These are phyloP conservation scores for Parmales sp. DNA, from an alignment of 108 stramenopile species.

Conservation along the genomic window DNA sequence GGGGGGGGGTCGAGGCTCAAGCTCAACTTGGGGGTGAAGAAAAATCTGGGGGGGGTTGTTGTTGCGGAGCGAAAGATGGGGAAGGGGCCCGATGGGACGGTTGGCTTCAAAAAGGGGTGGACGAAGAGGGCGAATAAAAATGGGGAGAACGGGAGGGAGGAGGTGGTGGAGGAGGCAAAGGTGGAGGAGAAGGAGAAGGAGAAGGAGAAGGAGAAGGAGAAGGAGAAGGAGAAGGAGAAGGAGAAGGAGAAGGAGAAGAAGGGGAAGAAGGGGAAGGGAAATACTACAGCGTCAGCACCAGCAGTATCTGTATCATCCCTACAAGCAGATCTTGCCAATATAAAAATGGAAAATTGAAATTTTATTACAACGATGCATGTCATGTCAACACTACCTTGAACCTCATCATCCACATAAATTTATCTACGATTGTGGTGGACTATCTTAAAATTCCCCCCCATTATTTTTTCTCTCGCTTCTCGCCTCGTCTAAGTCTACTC, in stretches of 20 bases:
- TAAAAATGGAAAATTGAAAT: neutral
- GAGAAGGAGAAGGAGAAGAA: neutral
- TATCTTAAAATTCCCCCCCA: too few species aligned
- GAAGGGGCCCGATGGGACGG: neutral
- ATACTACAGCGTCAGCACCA: too few species aligned
- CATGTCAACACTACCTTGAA: too few species aligned
- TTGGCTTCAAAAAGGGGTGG: neutral
- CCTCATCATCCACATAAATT: too few species aligned
- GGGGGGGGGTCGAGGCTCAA: too few species aligned
- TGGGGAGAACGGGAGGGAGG: neutral
- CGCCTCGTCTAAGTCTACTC: too few species aligned
- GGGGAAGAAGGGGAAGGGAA: constrained; percentile 14
- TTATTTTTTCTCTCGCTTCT: too few species aligned
- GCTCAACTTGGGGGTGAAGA: too few species aligned
- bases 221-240: neutral
- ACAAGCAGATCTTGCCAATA: neutral
- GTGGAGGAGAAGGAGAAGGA: constrained; percentile 6
- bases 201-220: neutral
- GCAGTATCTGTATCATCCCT: neutral
- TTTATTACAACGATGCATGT: too few species aligned
- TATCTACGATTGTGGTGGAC: too few species aligned
- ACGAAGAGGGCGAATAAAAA: neutral
- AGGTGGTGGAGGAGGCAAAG: neutral
- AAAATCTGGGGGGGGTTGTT: too few species aligned
- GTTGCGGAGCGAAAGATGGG: neutral